Percentiles rank a stretch among this genome's conserved stretches.
Evolutionary conservation across 257 asterid species (phyloP).

Genomic region (Nicotiana undulata): DNA sequence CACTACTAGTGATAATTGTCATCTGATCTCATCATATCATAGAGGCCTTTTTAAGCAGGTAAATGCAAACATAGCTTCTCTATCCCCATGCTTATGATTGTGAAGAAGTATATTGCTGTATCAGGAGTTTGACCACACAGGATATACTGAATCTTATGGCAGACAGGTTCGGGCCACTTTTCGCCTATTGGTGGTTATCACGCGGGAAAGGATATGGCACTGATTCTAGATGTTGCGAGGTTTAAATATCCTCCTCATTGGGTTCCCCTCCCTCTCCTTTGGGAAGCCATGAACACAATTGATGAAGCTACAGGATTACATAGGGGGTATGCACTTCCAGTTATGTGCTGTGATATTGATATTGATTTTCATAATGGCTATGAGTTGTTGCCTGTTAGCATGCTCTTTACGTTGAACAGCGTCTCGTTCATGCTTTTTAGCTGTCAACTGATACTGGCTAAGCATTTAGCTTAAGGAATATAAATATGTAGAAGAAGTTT

Average conservation of each 20-base stretch:
- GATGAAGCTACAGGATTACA: conserved; percentile 85
- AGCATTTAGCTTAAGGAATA: background rate
- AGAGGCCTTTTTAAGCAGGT: conserved; percentile 83
- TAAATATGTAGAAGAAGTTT: background rate
- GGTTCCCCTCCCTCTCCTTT: conserved; percentile 92
- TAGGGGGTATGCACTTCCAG: conserved; percentile 58
- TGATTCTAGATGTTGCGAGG: conserved; percentile 97
- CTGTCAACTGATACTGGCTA: background rate
- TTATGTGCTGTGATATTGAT: background rate
- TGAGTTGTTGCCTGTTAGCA: background rate
- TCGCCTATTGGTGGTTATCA: conserved; percentile 99
- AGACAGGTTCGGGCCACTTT: conserved; percentile 99
- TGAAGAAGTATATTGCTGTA: background rate
- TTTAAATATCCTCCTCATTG: conserved; percentile 99
- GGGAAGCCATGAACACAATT: conserved; percentile 96
- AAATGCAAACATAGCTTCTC: background rate
- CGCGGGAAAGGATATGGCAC: conserved; percentile 90
- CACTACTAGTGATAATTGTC: conserved; percentile 75
- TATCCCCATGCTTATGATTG: background rate
- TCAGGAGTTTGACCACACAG: background rate
- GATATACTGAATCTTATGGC: conserved; percentile 21
- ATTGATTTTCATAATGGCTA: background rate
- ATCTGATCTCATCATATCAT: conserved; percentile 83
- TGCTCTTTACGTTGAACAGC: background rate
- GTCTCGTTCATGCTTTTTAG: background rate